Base-by-base conservation (phyloP, 2,329 filamentous ascomycete species). In the Cadophora luteo-olivacea region DNA sequence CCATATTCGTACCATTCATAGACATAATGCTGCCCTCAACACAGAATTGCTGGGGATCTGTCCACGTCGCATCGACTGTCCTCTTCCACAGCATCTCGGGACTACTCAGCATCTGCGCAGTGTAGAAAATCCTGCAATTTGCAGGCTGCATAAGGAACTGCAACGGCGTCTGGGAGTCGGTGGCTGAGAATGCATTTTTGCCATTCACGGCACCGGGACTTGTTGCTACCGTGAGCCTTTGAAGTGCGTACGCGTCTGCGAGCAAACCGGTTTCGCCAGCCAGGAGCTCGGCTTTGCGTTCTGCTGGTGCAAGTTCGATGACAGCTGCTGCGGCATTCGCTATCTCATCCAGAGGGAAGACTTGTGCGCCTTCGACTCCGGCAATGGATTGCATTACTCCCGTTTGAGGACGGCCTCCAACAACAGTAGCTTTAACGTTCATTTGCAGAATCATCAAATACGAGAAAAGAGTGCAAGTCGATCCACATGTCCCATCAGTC, bases 381-480 rank as follows among this genome's bases (percentile, higher is more conserved):
- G 61, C 68, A 9, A 69, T 51, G 29, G 60, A 49, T 48, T 69
- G 68, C 68, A 69, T 69, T n/a, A 60, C 24, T 0, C 68, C 68
- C 24, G 52, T 64, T 48, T 65, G 45, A 7, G 68, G 65, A 45
- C 65, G 65, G 29, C 68, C 65, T 48, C 86, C 86, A 67, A 87
- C 78, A 7, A 83, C 84, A 65, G 83, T 81, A 4, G 84, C 84
- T 77, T 85, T 84, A 25, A 88, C 83, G 25, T 83, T 82, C 81
- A 81, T 72, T 86, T 79, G 72, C 85, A 81, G 70, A 87, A 84
- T 69, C 67, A 69, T 69, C 29, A 66, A 22, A 19, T 69, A 54
- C 7, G 67, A 48, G 45, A 69, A 69, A 19, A 69, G 32, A 9
- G 67, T 57, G 38, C 67, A 69, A 3, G 67, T 66, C 12, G 67